Evolutionary conservation across 768 basidiomycete genomes (phyloP), one percentile per base, ranked within the genome.

Genomic region (Ramaria sp.): DNA sequence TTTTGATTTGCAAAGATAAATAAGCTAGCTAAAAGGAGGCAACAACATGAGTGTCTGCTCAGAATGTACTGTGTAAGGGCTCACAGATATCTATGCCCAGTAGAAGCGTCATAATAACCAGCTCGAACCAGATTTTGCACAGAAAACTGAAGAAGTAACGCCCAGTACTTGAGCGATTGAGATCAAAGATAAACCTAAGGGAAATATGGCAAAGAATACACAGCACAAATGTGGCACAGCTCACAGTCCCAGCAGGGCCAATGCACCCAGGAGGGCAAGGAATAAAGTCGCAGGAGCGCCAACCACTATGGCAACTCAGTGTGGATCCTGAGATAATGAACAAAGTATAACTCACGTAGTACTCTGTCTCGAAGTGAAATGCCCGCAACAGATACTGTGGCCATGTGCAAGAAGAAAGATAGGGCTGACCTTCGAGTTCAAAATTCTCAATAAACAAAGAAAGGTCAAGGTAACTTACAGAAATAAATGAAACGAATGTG

Each of bases 61-160:
- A 20, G 22, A 31, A 31, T 19, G 3, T 2, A 1, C 5, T 3
- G 11, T 15, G 27, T 10, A 15, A n/a, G 27, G 48, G n/a, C 45
- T 46, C 30, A 48, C 55, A 5, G 27, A 49, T 27, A 20, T 47
- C 19, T n/a, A 49, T 20, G 27, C 33, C 19, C 30, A 33, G 19
- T 13, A 57, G 37, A 6, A 49, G 15, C 20, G 46, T 11, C 46
- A 57, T 30, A 27, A 47, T 13, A 20, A 50, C 22, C n/a, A 57
- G 24, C 37, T 57, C 55, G 30, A 34, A 57, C 55, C 46, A 57
- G n/a, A 57, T 57, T 34, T 57, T 57, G 31, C 37, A 47, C 7
- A 57, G 33, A 30, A 57, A 50, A 30, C 33, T 24, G 41, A 38
- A 48, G 43, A 33, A 57, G 24, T 12, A 30, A 34, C 31, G 31